Percentiles rank a stretch among this genome's conserved stretches.
Conservation (phyloP, 257 asterid species). For the Solanum microdontum region DNA sequence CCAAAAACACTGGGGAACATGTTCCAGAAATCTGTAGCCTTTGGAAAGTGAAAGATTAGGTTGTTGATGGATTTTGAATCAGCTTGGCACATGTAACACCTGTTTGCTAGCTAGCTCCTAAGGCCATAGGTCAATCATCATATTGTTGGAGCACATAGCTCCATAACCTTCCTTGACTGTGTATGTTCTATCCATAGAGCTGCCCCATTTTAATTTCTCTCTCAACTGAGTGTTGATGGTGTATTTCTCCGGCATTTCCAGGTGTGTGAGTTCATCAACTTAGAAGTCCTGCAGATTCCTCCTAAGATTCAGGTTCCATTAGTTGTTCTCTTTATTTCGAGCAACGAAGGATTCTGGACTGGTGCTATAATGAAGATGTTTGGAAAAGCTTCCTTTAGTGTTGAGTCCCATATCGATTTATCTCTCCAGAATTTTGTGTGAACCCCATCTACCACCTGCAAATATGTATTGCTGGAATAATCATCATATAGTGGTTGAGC, state of each 20-base stretch:
- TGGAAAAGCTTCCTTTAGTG: not conserved
- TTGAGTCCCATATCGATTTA: not conserved
- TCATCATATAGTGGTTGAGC: not conserved
- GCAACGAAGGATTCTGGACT: not conserved
- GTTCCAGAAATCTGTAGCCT: not conserved
- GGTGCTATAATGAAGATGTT: not conserved
- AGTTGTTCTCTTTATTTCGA: not conserved
- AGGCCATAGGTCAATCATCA: not conserved
- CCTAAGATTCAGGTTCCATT: not conserved
- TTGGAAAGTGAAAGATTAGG: not conserved
- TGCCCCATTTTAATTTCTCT: not conserved
- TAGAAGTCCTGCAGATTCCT: not conserved
- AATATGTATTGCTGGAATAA: not conserved
- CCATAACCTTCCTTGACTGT: not conserved
- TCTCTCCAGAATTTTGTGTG: not conserved
- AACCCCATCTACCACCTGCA: not conserved
- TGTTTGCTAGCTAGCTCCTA: not conserved
- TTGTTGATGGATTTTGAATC: not conserved
- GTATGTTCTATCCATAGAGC: not conserved
- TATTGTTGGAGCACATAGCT: not conserved
- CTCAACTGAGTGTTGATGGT: not conserved
- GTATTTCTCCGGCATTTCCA: not conserved
- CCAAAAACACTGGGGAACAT: not conserved
- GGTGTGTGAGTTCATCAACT: not conserved
- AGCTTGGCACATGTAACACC: not conserved